These are phyloP conservation scores for Tephrocybe sp. DNA, from an alignment of 768 basidiomycete species.

Conservation along the genomic window DNA sequence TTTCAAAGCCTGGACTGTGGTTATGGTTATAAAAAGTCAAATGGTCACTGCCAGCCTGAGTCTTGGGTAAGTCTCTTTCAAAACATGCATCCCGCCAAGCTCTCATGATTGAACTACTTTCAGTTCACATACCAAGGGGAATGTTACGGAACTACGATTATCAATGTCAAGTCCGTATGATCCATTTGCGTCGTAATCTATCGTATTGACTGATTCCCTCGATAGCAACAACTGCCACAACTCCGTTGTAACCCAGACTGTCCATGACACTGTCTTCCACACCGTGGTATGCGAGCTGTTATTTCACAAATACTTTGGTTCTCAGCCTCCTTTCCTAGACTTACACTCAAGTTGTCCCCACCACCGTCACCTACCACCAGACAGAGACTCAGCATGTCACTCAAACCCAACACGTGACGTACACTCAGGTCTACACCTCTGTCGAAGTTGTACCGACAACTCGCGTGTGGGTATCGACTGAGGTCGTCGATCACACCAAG, in stretches of 20 bases:
- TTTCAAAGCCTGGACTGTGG: slow-evolving; percentile 68
- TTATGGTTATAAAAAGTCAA: slow-evolving; percentile 61
- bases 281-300: slow-evolving; percentile 20
- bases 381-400: slow-evolving; percentile 33
- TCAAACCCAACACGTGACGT: slow-evolving; percentile 38
- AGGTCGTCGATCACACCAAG: slow-evolving; percentile 57
- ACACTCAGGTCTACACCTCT: slow-evolving; percentile 48
- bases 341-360: slow-evolving; percentile 34
- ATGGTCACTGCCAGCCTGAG: slow-evolving; percentile 52
- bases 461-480: slow-evolving; percentile 63
- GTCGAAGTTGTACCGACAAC: slow-evolving; percentile 60
- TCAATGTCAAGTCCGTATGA: slow-evolving; percentile 29
- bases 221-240: slow-evolving; percentile 22
- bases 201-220: slow-evolving; percentile 11
- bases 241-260: slow-evolving; percentile 36
- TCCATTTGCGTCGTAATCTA: neutral
- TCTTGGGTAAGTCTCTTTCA: slow-evolving; percentile 51
- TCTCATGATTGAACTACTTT: slow-evolving; percentile 5
- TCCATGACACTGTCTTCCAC: slow-evolving; percentile 29
- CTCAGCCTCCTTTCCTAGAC: slow-evolving; percentile 13
- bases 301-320: neutral
- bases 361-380: slow-evolving; percentile 41
- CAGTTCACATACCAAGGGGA: slow-evolving; percentile 42
- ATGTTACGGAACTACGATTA: slow-evolving; percentile 67
- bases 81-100: neutral